These are phyloP conservation scores for Xylaria sp. DNA, from an alignment of 2,329 filamentous ascomycete species.

Conservation along the genomic window DNA sequence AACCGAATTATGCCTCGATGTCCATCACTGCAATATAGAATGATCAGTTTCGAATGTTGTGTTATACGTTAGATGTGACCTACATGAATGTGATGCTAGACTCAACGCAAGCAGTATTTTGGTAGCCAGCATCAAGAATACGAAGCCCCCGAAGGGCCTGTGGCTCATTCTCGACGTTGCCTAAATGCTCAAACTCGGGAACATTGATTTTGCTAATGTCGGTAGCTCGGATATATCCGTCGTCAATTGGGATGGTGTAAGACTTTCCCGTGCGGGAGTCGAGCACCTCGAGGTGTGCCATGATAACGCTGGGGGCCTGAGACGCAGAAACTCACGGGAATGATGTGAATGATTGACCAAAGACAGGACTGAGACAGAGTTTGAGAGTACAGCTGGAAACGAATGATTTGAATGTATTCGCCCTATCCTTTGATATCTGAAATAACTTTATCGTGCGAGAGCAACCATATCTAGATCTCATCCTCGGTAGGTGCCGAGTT, in stretches of 20 bases:
- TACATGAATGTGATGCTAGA: slow-evolving; percentile 46
- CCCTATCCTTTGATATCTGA: not conserved
- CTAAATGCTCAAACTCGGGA: slow-evolving; percentile 29
- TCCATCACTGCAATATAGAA: slow-evolving; percentile 39
- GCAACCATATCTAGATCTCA: not conserved
- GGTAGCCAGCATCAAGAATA: slow-evolving; percentile 44
- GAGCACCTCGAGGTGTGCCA: slow-evolving; percentile 43
- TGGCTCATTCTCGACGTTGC: slow-evolving; percentile 21
- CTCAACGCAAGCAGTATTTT: slow-evolving; percentile 46
- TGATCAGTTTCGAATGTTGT: slow-evolving; percentile 10
- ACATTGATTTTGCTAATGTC: slow-evolving; percentile 43
- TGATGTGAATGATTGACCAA: not conserved
- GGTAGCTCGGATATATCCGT: slow-evolving; percentile 41
- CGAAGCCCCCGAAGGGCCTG: slow-evolving; percentile 38
- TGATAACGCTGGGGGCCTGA: slow-evolving; percentile 24
- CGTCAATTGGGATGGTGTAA: slow-evolving; percentile 44
- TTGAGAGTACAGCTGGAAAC: slow-evolving; percentile 17
- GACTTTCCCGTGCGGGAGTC: slow-evolving; percentile 46
- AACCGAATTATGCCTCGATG: slow-evolving; percentile 43
- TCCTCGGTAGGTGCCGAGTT: not conserved
- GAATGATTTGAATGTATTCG: slow-evolving; percentile 18
- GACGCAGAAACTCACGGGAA: not conserved
- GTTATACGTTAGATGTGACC: slow-evolving; percentile 4
- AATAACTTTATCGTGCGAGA: not conserved
- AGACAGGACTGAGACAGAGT: not conserved